A percentile compares a stretch with the other conserved stretches of the same genome.
These are phyloP conservation scores for Apiospora aurea DNA, from an alignment of 2,329 filamentous ascomycete genomes.

Conservation along the genomic window DNA sequence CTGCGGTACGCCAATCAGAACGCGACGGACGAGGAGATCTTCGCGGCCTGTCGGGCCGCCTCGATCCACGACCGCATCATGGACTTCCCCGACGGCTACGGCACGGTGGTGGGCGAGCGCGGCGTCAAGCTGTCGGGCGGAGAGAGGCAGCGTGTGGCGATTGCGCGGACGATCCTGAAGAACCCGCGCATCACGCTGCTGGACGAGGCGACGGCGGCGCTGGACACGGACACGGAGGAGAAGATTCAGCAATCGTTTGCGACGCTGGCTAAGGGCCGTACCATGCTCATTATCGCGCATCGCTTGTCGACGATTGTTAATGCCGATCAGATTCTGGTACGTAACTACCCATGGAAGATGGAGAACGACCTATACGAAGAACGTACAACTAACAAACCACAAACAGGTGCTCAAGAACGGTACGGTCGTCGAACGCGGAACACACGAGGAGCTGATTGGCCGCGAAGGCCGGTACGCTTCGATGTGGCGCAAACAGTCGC, in stretches of 20 bases:
- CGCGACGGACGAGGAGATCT: constrained; percentile 62
- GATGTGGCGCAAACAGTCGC: constrained; percentile 61
- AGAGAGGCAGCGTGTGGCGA: constrained; percentile 66
- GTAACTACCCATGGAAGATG: not conserved
- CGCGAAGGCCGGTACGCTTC: constrained; percentile 55
- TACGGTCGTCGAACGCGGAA: constrained; percentile 57
- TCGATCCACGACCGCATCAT: constrained; percentile 66
- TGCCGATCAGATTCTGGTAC: constrained; percentile 61
- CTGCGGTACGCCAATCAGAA: constrained; percentile 62
- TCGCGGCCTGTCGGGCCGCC: constrained; percentile 61
- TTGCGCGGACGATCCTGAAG: constrained; percentile 71
- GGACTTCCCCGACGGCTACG: constrained; percentile 55
- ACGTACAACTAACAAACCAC: not conserved
- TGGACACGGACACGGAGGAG: constrained; percentile 68
- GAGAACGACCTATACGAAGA: not conserved
- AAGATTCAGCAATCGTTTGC: constrained; percentile 63
- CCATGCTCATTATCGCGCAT: constrained; percentile 63
- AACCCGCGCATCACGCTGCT: constrained; percentile 73
- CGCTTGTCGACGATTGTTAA: constrained; percentile 64
- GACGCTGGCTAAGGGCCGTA: constrained; percentile 54
- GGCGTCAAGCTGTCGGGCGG: constrained; percentile 59
- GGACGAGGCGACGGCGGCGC: constrained; percentile 75
- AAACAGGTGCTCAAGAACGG: constrained; percentile 52
- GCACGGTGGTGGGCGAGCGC: constrained; percentile 38
- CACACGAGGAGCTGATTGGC: constrained; percentile 54